Base-by-base conservation (phyloP, 805 yeast genomes). In the Kluyveromyces siamensis region DNA sequence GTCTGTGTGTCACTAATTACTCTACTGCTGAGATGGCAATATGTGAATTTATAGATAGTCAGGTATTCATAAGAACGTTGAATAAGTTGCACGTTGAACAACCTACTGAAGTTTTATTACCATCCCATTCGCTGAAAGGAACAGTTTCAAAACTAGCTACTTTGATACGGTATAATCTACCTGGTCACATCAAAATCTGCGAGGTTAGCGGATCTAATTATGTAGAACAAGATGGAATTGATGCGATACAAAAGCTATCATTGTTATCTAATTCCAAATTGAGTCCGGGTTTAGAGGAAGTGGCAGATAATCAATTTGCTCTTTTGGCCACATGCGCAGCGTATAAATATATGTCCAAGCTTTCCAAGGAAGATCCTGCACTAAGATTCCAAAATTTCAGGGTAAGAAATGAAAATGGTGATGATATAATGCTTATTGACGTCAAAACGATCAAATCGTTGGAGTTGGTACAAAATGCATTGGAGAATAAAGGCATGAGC, bases 341-440 rank as follows among this genome's bases (percentile, higher is more conserved):
- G 0, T 45, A 69, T 7, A 47, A 50, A 3, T 61, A 62, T 45
- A 50, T 66, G n/a, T 52, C 54, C 43, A 40, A 52, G 25, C 35
- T 46, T 44, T 18, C 57, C 6, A 47, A 49, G 27, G 43, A 50
- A 6, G 40, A 41, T 10, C 45, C 37, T 7, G 37, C 47, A 8
- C 48, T 52, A 14, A 45, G 49, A 7, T 71, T 62, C 45, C 56
- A 60, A 6, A 67, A 56, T 16, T 61, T 70, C 18, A 62, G 75
- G 49, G 54, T 74, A 14, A 70, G 64, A 41, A 66, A 60, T 53
- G 68, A 69, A 42, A 56, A 68, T 9, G 59, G 71, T 17, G 73
- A 72, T 48, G 67, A 69, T 44, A 65, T 73, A 17, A 68, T 73
- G 72, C 58, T 73, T 27, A 71, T 76, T 18, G 79, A 72, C 49